Percentiles rank a stretch among this genome's conserved stretches.
Evolutionary conservation across 1,284 basidiomycete species (phyloP).

Genomic region (Microbotryum saponariae): DNA sequence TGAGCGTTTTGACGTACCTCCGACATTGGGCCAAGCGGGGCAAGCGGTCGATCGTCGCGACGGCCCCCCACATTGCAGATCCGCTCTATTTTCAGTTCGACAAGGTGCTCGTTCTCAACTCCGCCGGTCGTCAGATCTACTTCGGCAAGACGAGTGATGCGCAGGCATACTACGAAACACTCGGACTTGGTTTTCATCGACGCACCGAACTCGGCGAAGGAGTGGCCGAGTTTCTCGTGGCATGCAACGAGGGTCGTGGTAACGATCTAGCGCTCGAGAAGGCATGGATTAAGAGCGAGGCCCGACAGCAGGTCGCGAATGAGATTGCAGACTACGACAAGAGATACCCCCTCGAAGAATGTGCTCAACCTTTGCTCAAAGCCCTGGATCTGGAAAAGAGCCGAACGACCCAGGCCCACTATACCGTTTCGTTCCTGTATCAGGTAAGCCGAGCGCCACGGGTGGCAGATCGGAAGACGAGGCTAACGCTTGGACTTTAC

Average conservation of each 20-base stretch:
- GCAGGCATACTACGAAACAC: slow-evolving; percentile 64
- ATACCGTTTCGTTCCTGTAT: slow-evolving; percentile 31
- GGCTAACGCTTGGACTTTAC: no score
- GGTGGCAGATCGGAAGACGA: no score
- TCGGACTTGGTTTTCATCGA: slow-evolving; percentile 57
- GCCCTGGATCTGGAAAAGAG: slow-evolving; percentile 20
- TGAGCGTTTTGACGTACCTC: slow-evolving; percentile 51
- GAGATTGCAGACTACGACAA: slow-evolving; percentile 58
- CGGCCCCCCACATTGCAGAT: slow-evolving; percentile 56
- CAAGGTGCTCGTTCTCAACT: slow-evolving; percentile 59
- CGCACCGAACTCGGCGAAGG: slow-evolving; percentile 52
- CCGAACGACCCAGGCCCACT: slow-evolving; percentile 24
- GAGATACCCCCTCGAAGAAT: slow-evolving; percentile 54
- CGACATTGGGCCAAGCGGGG: slow-evolving; percentile 51
- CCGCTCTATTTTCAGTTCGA: slow-evolving; percentile 51
- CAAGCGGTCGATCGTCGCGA: slow-evolving; percentile 46
- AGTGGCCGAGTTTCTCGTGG: slow-evolving; percentile 68
- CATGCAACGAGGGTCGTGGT: slow-evolving; percentile 61
- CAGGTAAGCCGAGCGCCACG: neutral
- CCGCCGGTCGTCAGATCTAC: slow-evolving; percentile 66
- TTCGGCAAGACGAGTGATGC: slow-evolving; percentile 66
- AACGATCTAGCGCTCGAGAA: slow-evolving; percentile 63
- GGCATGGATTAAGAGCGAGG: slow-evolving; percentile 55
- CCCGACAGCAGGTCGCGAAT: slow-evolving; percentile 50
- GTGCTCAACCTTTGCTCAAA: slow-evolving; percentile 38